Evolutionary conservation across 2,329 filamentous ascomycete species (phyloP), one percentile per base, ranked within the genome.

Genomic region (Xylariomycetidae sp.): DNA sequence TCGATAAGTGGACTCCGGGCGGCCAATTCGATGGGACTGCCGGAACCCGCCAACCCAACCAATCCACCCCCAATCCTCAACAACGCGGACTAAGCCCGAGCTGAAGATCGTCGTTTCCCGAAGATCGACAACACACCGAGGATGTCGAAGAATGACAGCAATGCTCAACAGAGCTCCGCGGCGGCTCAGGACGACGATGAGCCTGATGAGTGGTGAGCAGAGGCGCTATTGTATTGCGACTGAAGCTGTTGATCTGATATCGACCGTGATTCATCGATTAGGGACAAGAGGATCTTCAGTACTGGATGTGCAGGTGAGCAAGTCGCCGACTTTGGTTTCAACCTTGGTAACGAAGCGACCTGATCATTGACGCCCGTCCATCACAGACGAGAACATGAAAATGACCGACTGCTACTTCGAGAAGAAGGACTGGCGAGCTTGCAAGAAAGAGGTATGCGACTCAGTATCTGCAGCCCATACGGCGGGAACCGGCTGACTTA

Each of bases 211-310:
- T 96, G 90, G 92, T 96, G 67, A 61, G 75, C 12, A 14, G 29
- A 13, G 14, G 6, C 14, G 24, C 26, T 33, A 38, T 35, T 19
- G 15, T n/a, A n/a, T n/a, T n/a, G n/a, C n/a, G n/a, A n/a, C n/a
- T n/a, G n/a, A n/a, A n/a, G n/a, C n/a, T n/a, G n/a, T n/a, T n/a
- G n/a, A n/a, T n/a, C n/a, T n/a, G n/a, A n/a, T n/a, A n/a, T n/a
- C n/a, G n/a, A n/a, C n/a, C n/a, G n/a, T n/a, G n/a, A n/a, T n/a
- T n/a, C n/a, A 27, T 25, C 10, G 25, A 14, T 34, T 57, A 96
- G 90, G 90, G 89, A 96, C 68, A 90, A 95, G 74, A 76, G 92
- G 56, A 96, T 96, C 61, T 94, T 87, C 68, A 95, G 87, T 68
- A 96, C 90, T 3, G 92, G 90, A 38, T 96, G 90, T 56, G 77